phyloP scores from a whole-genome alignment of 179 eudicot genomes.

The Pouteria campechiana region DNA sequence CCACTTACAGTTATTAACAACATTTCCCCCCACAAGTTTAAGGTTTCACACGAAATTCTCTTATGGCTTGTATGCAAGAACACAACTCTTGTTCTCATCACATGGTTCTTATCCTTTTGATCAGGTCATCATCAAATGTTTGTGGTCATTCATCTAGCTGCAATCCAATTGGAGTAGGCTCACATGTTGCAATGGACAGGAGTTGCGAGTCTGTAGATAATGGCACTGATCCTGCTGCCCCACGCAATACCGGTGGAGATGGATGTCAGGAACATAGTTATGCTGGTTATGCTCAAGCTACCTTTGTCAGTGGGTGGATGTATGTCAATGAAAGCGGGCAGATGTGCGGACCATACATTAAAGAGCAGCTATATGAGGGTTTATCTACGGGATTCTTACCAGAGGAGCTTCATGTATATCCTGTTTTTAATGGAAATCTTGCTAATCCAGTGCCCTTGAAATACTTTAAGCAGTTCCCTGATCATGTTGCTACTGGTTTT shows the following conservation, averaged over 20 bases:
- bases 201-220: constrained; percentile 41
- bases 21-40: too few species aligned
- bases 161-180: constrained; percentile 19
- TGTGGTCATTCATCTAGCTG: constrained; percentile 22
- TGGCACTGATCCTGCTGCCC: constrained; percentile 17
- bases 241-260: constrained; percentile 20
- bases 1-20: too few species aligned
- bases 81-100: too few species aligned
- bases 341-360: constrained; percentile 91
- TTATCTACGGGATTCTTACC: constrained; percentile 77
- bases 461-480: constrained; percentile 72
- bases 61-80: too few species aligned
- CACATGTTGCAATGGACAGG: constrained; percentile 26
- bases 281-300: constrained; percentile 11
- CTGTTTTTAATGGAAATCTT: constrained; percentile 49
- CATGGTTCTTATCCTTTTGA: too few species aligned
- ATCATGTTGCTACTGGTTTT: constrained; percentile 76
- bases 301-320: constrained; percentile 84
- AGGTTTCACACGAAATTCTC: too few species aligned
- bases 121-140: too few species aligned
- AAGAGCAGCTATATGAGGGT: constrained; percentile 82
- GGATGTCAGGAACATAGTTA: constrained; percentile 13
- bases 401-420: constrained; percentile 79
- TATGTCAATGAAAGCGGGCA: constrained; percentile 73
- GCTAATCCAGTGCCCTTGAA: constrained; percentile 61